Conservation (phyloP, 2,329 filamentous ascomycete species). For the Reticulascus tulasneorum region DNA sequence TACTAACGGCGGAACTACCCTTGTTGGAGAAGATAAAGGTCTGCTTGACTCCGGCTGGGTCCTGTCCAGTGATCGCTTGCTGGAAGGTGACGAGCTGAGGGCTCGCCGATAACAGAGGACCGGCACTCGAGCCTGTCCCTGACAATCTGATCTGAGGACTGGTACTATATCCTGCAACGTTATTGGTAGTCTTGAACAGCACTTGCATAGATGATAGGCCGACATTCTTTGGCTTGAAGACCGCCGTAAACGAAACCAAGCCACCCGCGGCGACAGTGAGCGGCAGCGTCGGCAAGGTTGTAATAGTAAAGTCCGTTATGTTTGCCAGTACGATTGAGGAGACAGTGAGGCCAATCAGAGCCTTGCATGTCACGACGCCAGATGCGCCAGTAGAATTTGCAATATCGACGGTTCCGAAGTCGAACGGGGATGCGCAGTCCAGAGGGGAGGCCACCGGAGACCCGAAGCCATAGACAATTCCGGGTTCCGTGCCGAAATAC, state of each 20-base stretch:
- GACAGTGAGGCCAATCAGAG: conserved; percentile 38
- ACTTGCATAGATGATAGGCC: conserved; percentile 44
- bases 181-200: conserved; percentile 43
- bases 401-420: conserved; percentile 44
- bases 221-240: conserved; percentile 41
- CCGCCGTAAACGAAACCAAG: conserved; percentile 37
- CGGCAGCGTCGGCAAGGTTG: conserved; percentile 26
- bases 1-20: conserved; percentile 40
- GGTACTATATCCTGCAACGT: conserved; percentile 38
- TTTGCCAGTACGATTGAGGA: conserved; percentile 30
- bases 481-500: conserved; percentile 49
- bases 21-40: conserved; percentile 44
- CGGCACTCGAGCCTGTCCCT: conserved; percentile 42
- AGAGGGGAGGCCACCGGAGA: conserved; percentile 50
- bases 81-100: conserved; percentile 46
- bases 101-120: conserved; percentile 40
- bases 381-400: too few species aligned
- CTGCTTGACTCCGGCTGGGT: conserved; percentile 32
- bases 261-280: conserved; percentile 26
- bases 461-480: conserved; percentile 52
- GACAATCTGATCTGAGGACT: conserved; percentile 40
- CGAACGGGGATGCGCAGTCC: conserved; percentile 46
- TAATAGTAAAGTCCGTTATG: conserved; percentile 30
- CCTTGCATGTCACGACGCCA: conserved; percentile 40
- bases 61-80: conserved; percentile 39